These are phyloP conservation scores for Chlorella sorokiniana DNA, from an alignment of 139 green algal genomes.

Conservation along the genomic window DNA sequence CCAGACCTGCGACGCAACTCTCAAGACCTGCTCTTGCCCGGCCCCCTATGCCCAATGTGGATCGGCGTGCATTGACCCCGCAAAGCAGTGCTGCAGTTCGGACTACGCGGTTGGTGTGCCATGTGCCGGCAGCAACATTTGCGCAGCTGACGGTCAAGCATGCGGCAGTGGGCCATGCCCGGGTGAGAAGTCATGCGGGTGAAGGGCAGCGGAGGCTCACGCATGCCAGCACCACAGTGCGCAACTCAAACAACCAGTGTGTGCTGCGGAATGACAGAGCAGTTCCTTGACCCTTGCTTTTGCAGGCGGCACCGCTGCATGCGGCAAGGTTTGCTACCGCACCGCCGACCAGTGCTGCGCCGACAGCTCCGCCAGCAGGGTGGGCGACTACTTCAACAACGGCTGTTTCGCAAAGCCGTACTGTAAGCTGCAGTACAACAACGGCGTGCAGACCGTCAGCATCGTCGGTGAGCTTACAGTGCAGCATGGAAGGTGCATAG, in stretches of 20 bases:
- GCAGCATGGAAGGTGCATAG: too few species aligned
- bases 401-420: neutral
- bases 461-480: neutral
- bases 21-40: neutral
- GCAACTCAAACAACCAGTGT: too few species aligned
- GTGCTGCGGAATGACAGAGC: too few species aligned
- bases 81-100: neutral
- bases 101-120: neutral
- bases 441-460: neutral
- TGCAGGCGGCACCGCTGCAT: neutral
- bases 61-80: neutral
- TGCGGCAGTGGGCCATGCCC: neutral
- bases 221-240: too few species aligned
- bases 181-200: too few species aligned
- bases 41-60: neutral
- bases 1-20: neutral
- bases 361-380: neutral
- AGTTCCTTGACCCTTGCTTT: too few species aligned
- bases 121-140: neutral
- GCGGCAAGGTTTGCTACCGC: neutral
- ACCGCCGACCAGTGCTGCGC: neutral
- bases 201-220: too few species aligned
- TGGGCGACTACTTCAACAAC: neutral
- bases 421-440: neutral
- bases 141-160: neutral